A percentile compares a stretch with the other conserved stretches of the same genome.
Evolutionary conservation across 306 rosid genomes (phyloP).

Genomic region (Coriaria nepalensis): DNA sequence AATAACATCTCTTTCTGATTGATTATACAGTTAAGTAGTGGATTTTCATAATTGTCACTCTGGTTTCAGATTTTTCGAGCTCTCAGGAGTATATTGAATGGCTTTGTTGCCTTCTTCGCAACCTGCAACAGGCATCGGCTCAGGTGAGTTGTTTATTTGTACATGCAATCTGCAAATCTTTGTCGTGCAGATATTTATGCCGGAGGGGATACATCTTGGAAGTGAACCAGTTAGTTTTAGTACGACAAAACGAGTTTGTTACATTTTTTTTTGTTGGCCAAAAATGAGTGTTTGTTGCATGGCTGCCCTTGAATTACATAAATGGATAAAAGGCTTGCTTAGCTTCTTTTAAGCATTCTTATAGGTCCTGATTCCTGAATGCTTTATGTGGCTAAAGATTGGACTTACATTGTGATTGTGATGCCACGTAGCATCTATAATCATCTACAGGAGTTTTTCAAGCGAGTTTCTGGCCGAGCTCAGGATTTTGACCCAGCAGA

Average conservation of each 20-base stretch:
- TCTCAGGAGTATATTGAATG: conserved; percentile 68
- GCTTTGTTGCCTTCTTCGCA: conserved; percentile 70
- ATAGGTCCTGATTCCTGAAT: neutral
- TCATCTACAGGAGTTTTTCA: conserved; percentile 46
- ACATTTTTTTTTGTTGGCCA: too few species aligned
- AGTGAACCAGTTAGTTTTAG: too few species aligned
- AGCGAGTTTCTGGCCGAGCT: conserved; percentile 28
- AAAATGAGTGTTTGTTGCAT: too few species aligned
- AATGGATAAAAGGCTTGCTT: too few species aligned
- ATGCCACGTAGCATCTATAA: conserved; percentile 79
- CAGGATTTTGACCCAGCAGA: conserved; percentile 27
- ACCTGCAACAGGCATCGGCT: conserved; percentile 98
- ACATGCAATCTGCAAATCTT: neutral
- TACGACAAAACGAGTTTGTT: too few species aligned
- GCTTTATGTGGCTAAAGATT: conserved; percentile 1
- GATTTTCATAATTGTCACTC: too few species aligned
- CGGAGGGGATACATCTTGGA: too few species aligned
- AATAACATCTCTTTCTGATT: too few species aligned
- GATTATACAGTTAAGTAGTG: too few species aligned
- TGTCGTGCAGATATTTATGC: too few species aligned
- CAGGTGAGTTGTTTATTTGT: conserved; percentile 38
- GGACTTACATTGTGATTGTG: conserved; percentile 3
- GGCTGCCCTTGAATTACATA: too few species aligned
- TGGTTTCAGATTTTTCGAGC: conserved; percentile 76
- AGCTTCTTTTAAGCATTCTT: neutral